Conservation (phyloP, 164 flowering plant genomes). For the Platanus orientalis region DNA sequence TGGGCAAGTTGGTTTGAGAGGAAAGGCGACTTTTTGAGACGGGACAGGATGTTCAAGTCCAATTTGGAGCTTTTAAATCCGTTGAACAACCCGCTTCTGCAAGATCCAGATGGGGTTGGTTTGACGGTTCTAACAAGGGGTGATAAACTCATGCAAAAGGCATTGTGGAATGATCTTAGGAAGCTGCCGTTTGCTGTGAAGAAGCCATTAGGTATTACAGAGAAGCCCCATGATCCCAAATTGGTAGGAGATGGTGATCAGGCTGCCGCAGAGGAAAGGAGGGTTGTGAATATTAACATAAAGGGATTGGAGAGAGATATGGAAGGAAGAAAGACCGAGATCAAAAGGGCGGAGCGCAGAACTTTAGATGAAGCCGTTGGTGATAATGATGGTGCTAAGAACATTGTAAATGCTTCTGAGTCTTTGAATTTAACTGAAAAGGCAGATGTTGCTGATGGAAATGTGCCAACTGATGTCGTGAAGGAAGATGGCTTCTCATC, state of each 20-base stretch:
- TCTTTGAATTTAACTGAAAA: slow-evolving; percentile 2
- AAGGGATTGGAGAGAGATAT: slow-evolving; percentile 4
- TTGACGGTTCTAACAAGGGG: slow-evolving; percentile 66
- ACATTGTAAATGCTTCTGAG: slow-evolving; percentile 1
- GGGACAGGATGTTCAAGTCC: slow-evolving; percentile 84
- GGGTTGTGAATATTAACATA: slow-evolving; percentile 1
- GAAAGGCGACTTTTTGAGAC: slow-evolving; percentile 71
- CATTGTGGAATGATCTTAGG: slow-evolving; percentile 44
- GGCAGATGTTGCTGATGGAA: background rate
- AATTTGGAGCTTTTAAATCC: slow-evolving; percentile 83
- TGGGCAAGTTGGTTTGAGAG: slow-evolving; percentile 96
- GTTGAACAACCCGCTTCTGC: slow-evolving; percentile 70
- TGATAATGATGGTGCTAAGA: background rate
- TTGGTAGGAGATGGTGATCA: slow-evolving; percentile 4
- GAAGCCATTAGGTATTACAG: slow-evolving; percentile 30
- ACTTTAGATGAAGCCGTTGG: slow-evolving; percentile 33
- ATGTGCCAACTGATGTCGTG: background rate
- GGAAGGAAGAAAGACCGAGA: slow-evolving; percentile 14
- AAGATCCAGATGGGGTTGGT: slow-evolving; percentile 85
- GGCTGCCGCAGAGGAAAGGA: background rate
- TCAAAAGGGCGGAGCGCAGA: slow-evolving; percentile 34
- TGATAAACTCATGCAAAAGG: slow-evolving; percentile 60
- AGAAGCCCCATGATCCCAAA: background rate
- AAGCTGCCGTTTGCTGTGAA: slow-evolving; percentile 41
- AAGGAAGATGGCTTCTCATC: background rate